A percentile compares a stretch with the other conserved stretches of the same genome.
Evolutionary conservation across 2,329 filamentous ascomycete genomes (phyloP).

Genomic region (Penicillium rolfsii): DNA sequence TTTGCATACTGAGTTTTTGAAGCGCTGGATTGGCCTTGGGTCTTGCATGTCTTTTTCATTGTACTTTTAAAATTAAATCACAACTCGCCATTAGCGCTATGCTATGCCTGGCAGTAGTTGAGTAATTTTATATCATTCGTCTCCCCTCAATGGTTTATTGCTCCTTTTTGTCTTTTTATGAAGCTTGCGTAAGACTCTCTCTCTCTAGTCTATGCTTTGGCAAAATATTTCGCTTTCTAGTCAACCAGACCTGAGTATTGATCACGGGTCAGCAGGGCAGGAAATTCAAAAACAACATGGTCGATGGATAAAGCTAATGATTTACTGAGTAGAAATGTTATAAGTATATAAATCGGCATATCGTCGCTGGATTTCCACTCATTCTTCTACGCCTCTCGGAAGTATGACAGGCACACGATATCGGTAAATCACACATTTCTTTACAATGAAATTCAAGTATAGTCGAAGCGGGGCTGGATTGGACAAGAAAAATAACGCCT

Average conservation of each 20-base stretch:
- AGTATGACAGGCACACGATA: background rate
- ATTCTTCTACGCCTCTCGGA: background rate
- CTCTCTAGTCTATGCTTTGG: no score
- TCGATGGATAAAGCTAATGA: background rate
- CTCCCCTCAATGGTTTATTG: conserved; percentile 32
- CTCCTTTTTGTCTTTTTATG: no score
- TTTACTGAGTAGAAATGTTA: background rate
- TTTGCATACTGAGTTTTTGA: conserved; percentile 36
- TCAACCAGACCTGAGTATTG: background rate
- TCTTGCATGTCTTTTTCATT: conserved; percentile 40
- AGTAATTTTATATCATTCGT: conserved; percentile 37
- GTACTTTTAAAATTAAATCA: conserved; percentile 37
- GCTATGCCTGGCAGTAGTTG: conserved; percentile 26
- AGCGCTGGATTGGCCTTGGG: conserved; percentile 35
- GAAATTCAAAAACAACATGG: background rate
- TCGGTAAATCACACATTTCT: no score
- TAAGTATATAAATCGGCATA: no score
- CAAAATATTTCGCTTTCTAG: no score
- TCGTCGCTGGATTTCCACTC: no score
- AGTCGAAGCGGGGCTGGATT: background rate
- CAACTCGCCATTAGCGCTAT: conserved; percentile 23
- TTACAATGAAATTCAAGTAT: no score
- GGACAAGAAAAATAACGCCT: background rate
- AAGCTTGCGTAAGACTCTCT: no score
- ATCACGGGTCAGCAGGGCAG: background rate